These are phyloP conservation scores for Saccharomycopsis capsularis DNA, from an alignment of 805 yeast species.

Conservation along the genomic window DNA sequence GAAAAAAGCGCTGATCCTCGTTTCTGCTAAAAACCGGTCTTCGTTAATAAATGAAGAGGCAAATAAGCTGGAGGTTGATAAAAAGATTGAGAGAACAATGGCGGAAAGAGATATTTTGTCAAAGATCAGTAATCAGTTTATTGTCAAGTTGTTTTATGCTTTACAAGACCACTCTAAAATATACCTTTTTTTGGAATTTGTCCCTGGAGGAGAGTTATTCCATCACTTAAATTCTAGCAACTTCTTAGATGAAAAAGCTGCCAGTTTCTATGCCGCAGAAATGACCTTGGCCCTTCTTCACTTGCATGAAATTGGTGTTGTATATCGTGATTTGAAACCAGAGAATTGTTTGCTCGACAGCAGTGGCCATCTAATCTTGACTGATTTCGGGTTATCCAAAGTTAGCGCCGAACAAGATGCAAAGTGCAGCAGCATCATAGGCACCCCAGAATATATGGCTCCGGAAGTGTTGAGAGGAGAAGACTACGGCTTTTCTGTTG, in stretches of 20 bases:
- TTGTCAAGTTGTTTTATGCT: slow-evolving; percentile 76
- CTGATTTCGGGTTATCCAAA: slow-evolving; percentile 79
- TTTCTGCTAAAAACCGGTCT: slow-evolving; percentile 26
- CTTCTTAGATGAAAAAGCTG: slow-evolving; percentile 52
- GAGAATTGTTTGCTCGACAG: slow-evolving; percentile 78
- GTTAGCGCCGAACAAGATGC: slow-evolving; percentile 39
- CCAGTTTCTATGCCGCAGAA: slow-evolving; percentile 75
- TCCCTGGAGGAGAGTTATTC: slow-evolving; percentile 84
- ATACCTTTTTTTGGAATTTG: slow-evolving; percentile 69
- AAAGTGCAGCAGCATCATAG: slow-evolving; percentile 53
- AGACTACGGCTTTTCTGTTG: slow-evolving; percentile 71
- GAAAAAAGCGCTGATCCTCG: slow-evolving; percentile 71
- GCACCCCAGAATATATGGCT: slow-evolving; percentile 83
- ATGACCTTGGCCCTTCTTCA: slow-evolving; percentile 72
- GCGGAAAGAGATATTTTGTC: slow-evolving; percentile 72
- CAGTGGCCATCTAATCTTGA: slow-evolving; percentile 72
- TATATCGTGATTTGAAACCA: slow-evolving; percentile 83
- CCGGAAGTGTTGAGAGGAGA: slow-evolving; percentile 81
- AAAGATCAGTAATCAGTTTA: slow-evolving; percentile 67
- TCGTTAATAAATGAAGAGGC: slow-evolving; percentile 24
- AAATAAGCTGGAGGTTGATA: slow-evolving; percentile 21
- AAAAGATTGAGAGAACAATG: slow-evolving; percentile 67
- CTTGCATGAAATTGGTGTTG: slow-evolving; percentile 72
- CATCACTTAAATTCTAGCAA: slow-evolving; percentile 37
- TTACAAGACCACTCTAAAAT: slow-evolving; percentile 74